Base-by-base conservation (phyloP, 2,329 filamentous ascomycete genomes). In the Teratosphaeria destructans region DNA sequence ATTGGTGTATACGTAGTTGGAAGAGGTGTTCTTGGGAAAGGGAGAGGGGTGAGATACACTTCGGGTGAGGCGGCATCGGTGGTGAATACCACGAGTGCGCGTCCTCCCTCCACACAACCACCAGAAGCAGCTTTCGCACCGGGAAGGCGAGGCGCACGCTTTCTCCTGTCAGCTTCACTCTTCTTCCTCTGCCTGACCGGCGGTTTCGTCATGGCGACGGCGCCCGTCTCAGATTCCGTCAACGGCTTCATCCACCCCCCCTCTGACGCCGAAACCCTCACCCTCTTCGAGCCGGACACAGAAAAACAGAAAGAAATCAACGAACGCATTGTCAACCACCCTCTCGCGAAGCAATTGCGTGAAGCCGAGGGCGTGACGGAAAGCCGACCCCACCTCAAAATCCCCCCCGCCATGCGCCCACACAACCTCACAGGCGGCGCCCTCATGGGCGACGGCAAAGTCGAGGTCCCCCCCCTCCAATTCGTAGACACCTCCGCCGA, bases 351-450 rank as follows among this genome's bases (percentile, higher is more conserved):
- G n/a, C 78, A 82, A 52, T 78, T 97, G 56, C 86, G 92, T 54
- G 74, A 75, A 19, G 81, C 88, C 67, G 78, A 85, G 0, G 82
- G 82, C 29, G 88, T 87, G 73, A 81, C 78, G 37, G 91, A 95
- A 73, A 87, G 87, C 37, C 83, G 94, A 49, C 93, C 93, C 11
- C 90, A 96, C 71, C 78, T 96, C 71, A 94, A 92, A 75, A 88
- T 96, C 70, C 91, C 93, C 0, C 78, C 80, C 29, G 74, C 80
- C 2, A 81, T 90, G 73, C 84, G 88, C 47, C 75, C 76, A 2
- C 85, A 90, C 71, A 95, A 87, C 74, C 80, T 99, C 57, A 97
- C 92, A 0, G 90, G 83, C 35, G 90, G 90, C 5, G 88, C 88
- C 12, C 79, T 99, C 12, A 72, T 87, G 19, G 92, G 91, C 0